These are phyloP conservation scores for Clavariopsis aquatica DNA, from an alignment of 495 filamentous ascomycete species.

Conservation along the genomic window DNA sequence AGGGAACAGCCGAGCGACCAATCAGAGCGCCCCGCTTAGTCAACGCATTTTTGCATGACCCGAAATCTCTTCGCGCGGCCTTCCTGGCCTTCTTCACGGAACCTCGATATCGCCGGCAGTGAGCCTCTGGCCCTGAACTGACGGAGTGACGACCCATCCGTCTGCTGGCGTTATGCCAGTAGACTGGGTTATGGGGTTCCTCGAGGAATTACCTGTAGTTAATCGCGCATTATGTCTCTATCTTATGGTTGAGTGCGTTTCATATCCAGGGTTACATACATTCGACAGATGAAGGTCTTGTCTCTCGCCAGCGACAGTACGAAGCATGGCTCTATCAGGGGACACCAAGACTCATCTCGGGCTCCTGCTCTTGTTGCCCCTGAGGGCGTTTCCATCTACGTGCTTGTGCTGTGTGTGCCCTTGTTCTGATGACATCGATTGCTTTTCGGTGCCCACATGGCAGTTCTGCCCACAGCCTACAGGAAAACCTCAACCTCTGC, in stretches of 20 bases:
- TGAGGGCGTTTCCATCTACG: too few relatives aligned
- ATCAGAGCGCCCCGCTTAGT: constrained; percentile 34
- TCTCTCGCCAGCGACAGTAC: not conserved
- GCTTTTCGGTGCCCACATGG: not conserved
- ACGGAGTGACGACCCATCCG: constrained; percentile 30
- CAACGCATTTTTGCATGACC: not conserved
- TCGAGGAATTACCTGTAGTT: constrained; percentile 49
- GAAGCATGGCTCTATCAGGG: too few relatives aligned
- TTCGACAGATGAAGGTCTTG: not conserved
- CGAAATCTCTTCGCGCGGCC: constrained; percentile 26
- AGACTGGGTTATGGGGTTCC: constrained; percentile 36
- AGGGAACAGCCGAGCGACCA: constrained; percentile 26
- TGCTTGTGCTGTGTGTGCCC: not conserved
- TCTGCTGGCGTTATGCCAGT: constrained; percentile 40
- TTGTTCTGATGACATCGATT: not conserved
- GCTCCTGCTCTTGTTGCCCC: too few relatives aligned
- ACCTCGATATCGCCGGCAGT: constrained; percentile 38
- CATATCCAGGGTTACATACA: constrained; percentile 50
- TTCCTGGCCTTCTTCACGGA: constrained; percentile 28
- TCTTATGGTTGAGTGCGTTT: constrained; percentile 47
- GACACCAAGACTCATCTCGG: too few relatives aligned
- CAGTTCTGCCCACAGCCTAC: not conserved
- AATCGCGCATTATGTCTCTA: constrained; percentile 47
- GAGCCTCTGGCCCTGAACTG: constrained; percentile 26
- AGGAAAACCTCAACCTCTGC: not conserved